These are phyloP conservation scores for Tylopilus sp. DNA, from an alignment of 768 basidiomycete genomes.

Conservation along the genomic window DNA sequence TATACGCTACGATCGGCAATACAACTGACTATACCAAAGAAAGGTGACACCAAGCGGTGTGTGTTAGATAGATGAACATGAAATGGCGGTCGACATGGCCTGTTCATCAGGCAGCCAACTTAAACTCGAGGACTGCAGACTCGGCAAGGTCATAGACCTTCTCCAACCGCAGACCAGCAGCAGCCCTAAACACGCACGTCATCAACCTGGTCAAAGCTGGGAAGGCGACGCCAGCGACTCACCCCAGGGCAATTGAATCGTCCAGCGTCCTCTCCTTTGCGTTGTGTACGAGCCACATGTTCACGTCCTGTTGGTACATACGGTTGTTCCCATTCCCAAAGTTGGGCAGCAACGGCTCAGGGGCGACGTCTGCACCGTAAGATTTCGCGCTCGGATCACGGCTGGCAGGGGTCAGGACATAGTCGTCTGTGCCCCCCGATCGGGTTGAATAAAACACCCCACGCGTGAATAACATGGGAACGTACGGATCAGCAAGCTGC, in stretches of 20 bases:
- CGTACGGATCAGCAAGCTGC: conserved; percentile 34
- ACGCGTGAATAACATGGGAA: neutral
- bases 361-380: conserved; percentile 30
- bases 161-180: conserved; percentile 20
- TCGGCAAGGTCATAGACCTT: conserved; percentile 29
- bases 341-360: conserved; percentile 46
- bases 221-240: neutral
- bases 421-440: conserved; percentile 17
- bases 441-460: no score
- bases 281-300: conserved; percentile 43
- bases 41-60: no score
- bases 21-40: no score
- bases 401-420: conserved; percentile 14
- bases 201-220: neutral
- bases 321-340: conserved; percentile 41
- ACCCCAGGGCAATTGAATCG: conserved; percentile 37
- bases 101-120: conserved; percentile 9
- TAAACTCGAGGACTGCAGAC: conserved; percentile 25
- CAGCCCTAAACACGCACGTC: conserved; percentile 5
- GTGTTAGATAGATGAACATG: neutral
- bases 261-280: conserved; percentile 41
- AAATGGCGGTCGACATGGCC: neutral
- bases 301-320: conserved; percentile 43
- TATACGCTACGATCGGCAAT: no score
- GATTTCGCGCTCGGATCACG: conserved; percentile 3